phyloP scores from a whole-genome alignment of 768 basidiomycete genomes.

The Amanita exitialis region DNA sequence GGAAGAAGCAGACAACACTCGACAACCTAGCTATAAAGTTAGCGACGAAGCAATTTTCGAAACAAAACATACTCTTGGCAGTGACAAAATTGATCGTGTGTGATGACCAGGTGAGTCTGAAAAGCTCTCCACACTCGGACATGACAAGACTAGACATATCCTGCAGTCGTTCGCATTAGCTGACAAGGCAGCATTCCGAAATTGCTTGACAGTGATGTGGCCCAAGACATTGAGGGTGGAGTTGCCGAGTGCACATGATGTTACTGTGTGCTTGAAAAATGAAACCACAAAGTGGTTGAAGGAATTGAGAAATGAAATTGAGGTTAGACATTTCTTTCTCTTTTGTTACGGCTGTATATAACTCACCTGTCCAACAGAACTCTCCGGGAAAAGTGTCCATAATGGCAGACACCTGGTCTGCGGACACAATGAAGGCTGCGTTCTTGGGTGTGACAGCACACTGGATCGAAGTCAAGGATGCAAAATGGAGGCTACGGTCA shows the following conservation, averaged over 20 bases:
- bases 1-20: not conserved
- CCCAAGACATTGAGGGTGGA: slow-evolving; percentile 7
- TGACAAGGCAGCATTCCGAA: slow-evolving; percentile 10
- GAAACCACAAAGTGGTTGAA: too few species aligned
- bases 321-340: too few species aligned
- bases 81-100: slow-evolving; percentile 9
- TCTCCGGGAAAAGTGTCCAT: too few species aligned
- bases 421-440: too few species aligned
- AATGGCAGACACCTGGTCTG: too few species aligned
- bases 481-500: too few species aligned
- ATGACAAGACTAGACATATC: not conserved
- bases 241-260: slow-evolving; percentile 10
- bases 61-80: slow-evolving; percentile 4
- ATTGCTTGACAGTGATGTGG: slow-evolving; percentile 11
- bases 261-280: slow-evolving; percentile 11
- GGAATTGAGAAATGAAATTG: too few species aligned
- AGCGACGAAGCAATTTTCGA: slow-evolving; percentile 4
- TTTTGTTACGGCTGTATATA: too few species aligned
- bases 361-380: too few species aligned
- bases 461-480: too few species aligned
- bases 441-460: too few species aligned
- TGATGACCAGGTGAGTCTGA: slow-evolving; percentile 10
- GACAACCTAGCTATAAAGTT: not conserved
- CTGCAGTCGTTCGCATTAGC: slow-evolving; percentile 9
- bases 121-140: too few species aligned